Evolutionary conservation across 371 early-diverging fungal species (phyloP), one percentile per base, ranked within the genome.

Genomic region (Dipsacomyces acuminosporus): DNA sequence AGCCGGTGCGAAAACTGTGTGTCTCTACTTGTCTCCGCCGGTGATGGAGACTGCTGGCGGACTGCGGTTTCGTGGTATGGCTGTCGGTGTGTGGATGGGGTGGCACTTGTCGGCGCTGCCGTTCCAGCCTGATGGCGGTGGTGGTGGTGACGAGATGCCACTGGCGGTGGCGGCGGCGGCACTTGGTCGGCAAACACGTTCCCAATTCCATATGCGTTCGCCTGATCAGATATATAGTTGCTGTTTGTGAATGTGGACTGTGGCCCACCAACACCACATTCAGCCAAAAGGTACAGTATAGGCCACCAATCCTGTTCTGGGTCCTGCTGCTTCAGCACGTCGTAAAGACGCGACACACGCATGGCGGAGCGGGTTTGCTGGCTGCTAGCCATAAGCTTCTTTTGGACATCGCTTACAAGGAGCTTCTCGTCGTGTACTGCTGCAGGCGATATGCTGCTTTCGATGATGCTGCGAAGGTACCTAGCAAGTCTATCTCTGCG

Each of bases 261-360:
- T 18, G 48, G 26, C 0, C 45, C 33, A 0, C 21, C n/a, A 18
- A 41, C 17, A 25, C 55, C 30, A 36, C 61, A 56, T 30, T 66
- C 76, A 4, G 76, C 72, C 42, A 92, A 62, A 33, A 89, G 76
- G 55, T 90, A 85, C 1, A 90, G 73, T 19, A 82, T 76, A 11
- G 91, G 76, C 90, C 90, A 89, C 65, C 64, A 64, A 49, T 72
- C 42, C 36, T 56, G 51, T 21, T 33, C 20, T 64, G 79, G 83
- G 30, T 81, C 77, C 21, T 57, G 76, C 18, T 79, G 76, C 36
- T 75, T 70, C 18, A 91, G 70, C 56, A 81, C 79, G 42, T 75
- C 76, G 55, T 78, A 83, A 4, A 89, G 73, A 41, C 79, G 83
- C 6, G 82, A 78, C 51, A 89, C 87, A 19, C 76, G 75, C 25